Percentiles rank a stretch among this genome's conserved stretches.
phyloP scores from a whole-genome alignment of 139 green algal genomes.

The Monoraphidium neglectum region DNA sequence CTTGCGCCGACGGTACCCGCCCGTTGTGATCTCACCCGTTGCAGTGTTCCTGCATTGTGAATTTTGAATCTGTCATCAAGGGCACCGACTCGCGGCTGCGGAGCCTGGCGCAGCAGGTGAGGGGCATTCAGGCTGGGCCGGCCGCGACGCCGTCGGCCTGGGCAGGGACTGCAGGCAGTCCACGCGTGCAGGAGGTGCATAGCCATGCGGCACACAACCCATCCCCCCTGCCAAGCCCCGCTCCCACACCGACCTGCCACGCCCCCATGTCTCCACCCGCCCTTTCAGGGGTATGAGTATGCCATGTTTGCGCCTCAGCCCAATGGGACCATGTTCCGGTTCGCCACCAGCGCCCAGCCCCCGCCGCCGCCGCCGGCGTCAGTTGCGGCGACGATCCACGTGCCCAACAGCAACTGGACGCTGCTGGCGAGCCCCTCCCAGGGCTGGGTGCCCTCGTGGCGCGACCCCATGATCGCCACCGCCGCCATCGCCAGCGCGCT shows the following conservation, averaged over 20 bases:
- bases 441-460: constrained; percentile 20
- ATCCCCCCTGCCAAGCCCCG: too few species aligned
- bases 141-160: too few species aligned
- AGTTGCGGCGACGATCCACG: neutral
- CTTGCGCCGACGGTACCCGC: too few species aligned
- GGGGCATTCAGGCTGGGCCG: too few species aligned
- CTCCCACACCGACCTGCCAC: too few species aligned
- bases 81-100: constrained; percentile 3
- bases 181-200: too few species aligned
- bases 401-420: constrained; percentile 10
- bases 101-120: constrained; percentile 1
- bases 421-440: constrained; percentile 6
- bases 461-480: constrained; percentile 12
- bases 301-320: constrained; percentile 15
- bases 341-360: neutral
- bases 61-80: neutral
- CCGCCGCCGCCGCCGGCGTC: constrained; percentile 1
- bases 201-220: too few species aligned
- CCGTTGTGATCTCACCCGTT: too few species aligned
- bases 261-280: neutral
- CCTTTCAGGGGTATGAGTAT: constrained; percentile 16
- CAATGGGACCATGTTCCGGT: neutral
- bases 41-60: constrained; percentile 24
- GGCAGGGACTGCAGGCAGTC: too few species aligned
- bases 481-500: neutral